Conservation (phyloP, 1,139 yeast species). For the Nakaseomyces delphensis region DNA sequence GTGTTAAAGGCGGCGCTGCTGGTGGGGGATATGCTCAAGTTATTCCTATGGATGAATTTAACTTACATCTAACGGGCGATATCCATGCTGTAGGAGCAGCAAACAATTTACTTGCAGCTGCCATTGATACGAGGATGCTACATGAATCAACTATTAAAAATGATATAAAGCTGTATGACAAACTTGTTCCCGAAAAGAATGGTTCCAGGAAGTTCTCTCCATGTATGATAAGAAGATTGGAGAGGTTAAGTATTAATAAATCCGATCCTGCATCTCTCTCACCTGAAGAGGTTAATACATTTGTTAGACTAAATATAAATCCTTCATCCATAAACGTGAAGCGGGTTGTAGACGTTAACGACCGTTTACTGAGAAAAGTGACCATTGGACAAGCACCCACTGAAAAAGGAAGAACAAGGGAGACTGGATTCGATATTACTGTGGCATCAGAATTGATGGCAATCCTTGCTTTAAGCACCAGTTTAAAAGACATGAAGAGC, state of each 20-base stretch:
- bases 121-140: conserved; percentile 95
- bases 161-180: conserved; percentile 74
- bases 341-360: conserved; percentile 94
- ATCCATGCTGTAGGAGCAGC: conserved; percentile 97
- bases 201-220: conserved; percentile 71
- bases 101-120: conserved; percentile 91
- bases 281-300: conserved; percentile 62
- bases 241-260: conserved; percentile 71
- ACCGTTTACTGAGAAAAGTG: conserved; percentile 83
- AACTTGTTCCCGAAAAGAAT: conserved; percentile 82
- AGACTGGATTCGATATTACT: conserved; percentile 92
- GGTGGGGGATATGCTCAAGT: conserved; percentile 99
- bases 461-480: conserved; percentile 79
- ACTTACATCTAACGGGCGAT: conserved; percentile 97
- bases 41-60: conserved; percentile 98
- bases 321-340: conserved; percentile 93
- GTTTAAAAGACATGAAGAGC: conserved; percentile 77
- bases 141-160: conserved; percentile 84
- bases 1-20: conserved; percentile 99
- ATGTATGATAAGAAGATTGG: conserved; percentile 69
- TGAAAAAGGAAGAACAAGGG: conserved; percentile 82
- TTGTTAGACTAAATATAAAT: conserved; percentile 85
- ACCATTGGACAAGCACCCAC: conserved; percentile 92
- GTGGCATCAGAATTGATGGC: conserved; percentile 99
- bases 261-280: conserved; percentile 78